Evolutionary conservation across 2,329 filamentous ascomycete genomes (phyloP).

Genomic region (Xylariaceae sp.): DNA sequence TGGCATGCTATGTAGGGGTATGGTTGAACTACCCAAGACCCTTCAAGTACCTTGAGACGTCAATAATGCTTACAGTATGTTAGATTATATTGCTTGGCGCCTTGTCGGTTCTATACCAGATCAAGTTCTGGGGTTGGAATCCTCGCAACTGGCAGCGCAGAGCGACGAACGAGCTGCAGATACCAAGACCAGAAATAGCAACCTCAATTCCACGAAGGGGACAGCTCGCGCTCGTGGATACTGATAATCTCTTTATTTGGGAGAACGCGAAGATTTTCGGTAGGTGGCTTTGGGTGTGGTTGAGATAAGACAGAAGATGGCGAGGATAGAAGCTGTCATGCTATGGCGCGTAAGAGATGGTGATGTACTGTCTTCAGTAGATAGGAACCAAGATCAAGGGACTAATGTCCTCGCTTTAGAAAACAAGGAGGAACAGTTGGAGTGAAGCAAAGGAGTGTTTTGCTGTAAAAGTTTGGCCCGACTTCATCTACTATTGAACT

Average conservation of each 20-base stretch:
- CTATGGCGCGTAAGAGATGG: too few species aligned
- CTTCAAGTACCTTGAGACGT: background rate
- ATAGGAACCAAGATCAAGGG: too few species aligned
- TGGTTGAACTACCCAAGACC: background rate
- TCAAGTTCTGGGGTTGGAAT: slow-evolving; percentile 11
- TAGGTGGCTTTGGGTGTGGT: slow-evolving; percentile 5
- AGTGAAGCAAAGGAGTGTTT: too few species aligned
- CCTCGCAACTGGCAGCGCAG: slow-evolving; percentile 11
- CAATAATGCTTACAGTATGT: background rate
- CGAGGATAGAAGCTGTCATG: too few species aligned
- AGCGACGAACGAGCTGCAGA: slow-evolving; percentile 12
- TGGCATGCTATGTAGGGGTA: slow-evolving; percentile 11
- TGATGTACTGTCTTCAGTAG: too few species aligned
- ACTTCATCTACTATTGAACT: too few species aligned
- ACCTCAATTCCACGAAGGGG: slow-evolving; percentile 11
- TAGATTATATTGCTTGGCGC: slow-evolving; percentile 1
- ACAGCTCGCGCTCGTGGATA: slow-evolving; percentile 10
- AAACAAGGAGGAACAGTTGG: too few species aligned
- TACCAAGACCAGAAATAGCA: slow-evolving; percentile 3
- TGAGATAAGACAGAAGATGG: background rate
- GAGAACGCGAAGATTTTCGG: slow-evolving; percentile 1
- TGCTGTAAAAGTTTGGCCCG: too few species aligned
- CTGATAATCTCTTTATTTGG: slow-evolving; percentile 5
- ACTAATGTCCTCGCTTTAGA: too few species aligned
- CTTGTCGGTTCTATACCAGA: background rate